A percentile compares a stretch with the other conserved stretches of the same genome.
phyloP scores from a whole-genome alignment of 2,329 filamentous ascomycete species.

The Rosellinia necatrix region DNA sequence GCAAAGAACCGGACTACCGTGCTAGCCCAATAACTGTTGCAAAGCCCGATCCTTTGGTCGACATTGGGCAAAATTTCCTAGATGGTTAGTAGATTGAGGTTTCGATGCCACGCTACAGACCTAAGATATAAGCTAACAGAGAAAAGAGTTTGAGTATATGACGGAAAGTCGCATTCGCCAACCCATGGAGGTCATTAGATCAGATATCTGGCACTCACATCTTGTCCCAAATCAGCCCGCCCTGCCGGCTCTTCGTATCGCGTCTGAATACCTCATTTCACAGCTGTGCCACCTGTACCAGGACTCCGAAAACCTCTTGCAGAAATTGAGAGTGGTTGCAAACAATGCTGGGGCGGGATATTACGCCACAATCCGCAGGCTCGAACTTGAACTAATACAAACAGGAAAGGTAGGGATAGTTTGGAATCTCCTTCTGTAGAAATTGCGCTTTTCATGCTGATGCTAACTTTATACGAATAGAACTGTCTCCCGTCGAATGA shows the following conservation, averaged over 20 bases:
- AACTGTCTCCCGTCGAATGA: constrained; percentile 25
- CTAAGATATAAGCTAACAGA: constrained; percentile 20
- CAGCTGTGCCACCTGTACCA: constrained; percentile 44
- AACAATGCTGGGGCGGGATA: constrained; percentile 44
- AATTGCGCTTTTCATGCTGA: constrained; percentile 5
- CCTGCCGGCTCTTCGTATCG: constrained; percentile 41
- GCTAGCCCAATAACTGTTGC: constrained; percentile 7
- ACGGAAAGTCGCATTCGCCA: constrained; percentile 42
- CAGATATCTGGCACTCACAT: constrained; percentile 50
- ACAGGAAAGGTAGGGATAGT: constrained; percentile 52
- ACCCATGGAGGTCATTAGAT: constrained; percentile 45
- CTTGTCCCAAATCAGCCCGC: constrained; percentile 40
- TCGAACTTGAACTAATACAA: constrained; percentile 57
- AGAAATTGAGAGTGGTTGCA: constrained; percentile 44
- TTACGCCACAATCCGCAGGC: constrained; percentile 49
- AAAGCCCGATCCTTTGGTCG: constrained; percentile 46
- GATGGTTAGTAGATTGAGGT: constrained; percentile 49
- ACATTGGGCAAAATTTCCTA: constrained; percentile 53
- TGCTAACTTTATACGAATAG: constrained; percentile 1
- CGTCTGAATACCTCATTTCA: constrained; percentile 45
- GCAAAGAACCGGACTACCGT: constrained; percentile 46
- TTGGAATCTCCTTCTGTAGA: not conserved
- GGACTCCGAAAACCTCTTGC: constrained; percentile 39
- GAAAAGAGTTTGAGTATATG: constrained; percentile 53
- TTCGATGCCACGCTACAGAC: not conserved